A percentile compares a stretch with the other conserved stretches of the same genome.
Evolutionary conservation across 176 grass and related monocot genomes (phyloP).

Genomic region (Avena atlantica): DNA sequence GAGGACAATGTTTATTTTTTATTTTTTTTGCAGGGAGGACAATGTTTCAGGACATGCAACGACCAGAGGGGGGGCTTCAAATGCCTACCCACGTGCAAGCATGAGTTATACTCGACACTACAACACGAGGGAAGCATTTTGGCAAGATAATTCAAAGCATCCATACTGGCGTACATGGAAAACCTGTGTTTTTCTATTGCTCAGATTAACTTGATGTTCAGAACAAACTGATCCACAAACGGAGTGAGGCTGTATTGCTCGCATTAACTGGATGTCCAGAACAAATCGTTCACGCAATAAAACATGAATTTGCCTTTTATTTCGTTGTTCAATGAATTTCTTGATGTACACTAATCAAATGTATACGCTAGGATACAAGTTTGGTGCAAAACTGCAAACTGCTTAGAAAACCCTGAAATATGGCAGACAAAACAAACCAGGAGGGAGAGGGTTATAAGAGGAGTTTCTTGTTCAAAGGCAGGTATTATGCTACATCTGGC

Average conservation of each 20-base stretch:
- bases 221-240: neutral
- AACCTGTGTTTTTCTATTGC: no score
- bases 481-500: slow-evolving; percentile 48
- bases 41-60: no score
- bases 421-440: neutral
- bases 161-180: no score
- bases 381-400: slow-evolving; percentile 42
- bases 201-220: no score
- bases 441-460: neutral
- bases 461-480: neutral
- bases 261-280: neutral
- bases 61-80: no score
- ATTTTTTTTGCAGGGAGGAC: no score
- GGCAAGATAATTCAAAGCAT: no score
- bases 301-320: slow-evolving; percentile 31
- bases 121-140: no score
- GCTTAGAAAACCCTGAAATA: slow-evolving; percentile 38
- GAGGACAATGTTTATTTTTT: no score
- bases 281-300: slow-evolving; percentile 4
- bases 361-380: slow-evolving; percentile 35
- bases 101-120: no score
- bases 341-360: slow-evolving; percentile 37
- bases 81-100: no score
- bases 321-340: slow-evolving; percentile 7
- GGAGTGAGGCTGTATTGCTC: slow-evolving; percentile 7